Percentiles rank a stretch among this genome's conserved stretches.
phyloP scores from a whole-genome alignment of 495 filamentous ascomycete genomes.

The Penicillium manginii region DNA sequence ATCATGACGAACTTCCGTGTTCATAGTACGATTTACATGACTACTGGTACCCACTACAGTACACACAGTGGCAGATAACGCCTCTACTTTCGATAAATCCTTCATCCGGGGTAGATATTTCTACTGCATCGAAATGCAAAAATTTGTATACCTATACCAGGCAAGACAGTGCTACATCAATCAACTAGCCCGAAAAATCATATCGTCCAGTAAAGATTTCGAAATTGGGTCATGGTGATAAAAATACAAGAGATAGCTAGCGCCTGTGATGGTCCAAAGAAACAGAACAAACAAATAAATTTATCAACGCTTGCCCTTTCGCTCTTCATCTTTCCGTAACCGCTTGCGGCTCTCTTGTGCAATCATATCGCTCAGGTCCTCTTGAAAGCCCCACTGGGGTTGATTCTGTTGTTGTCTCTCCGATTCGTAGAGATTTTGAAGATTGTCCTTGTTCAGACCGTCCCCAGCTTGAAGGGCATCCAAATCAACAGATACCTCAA shows the following conservation, averaged over 20 bases:
- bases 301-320: constrained; percentile 52
- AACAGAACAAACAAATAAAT: neutral
- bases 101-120: too few species aligned
- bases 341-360: constrained; percentile 89
- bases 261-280: neutral
- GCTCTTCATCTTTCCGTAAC: constrained; percentile 83
- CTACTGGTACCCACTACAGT: too few species aligned
- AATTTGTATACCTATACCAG: too few species aligned
- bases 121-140: too few species aligned
- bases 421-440: constrained; percentile 76
- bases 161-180: too few species aligned
- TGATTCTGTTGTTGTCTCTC: constrained; percentile 72
- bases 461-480: constrained; percentile 72
- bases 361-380: constrained; percentile 97
- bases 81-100: too few species aligned
- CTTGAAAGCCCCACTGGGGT: constrained; percentile 78
- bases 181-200: too few species aligned
- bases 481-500: constrained; percentile 88
- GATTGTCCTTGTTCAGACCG: constrained; percentile 67
- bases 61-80: too few species aligned
- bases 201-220: too few species aligned
- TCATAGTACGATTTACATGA: neutral
- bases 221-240: neutral
- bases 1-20: too few species aligned
- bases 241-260: constrained; percentile 8